Conservation (phyloP, 2,329 filamentous ascomycete genomes). For the Akanthomyces uredinophilus region DNA sequence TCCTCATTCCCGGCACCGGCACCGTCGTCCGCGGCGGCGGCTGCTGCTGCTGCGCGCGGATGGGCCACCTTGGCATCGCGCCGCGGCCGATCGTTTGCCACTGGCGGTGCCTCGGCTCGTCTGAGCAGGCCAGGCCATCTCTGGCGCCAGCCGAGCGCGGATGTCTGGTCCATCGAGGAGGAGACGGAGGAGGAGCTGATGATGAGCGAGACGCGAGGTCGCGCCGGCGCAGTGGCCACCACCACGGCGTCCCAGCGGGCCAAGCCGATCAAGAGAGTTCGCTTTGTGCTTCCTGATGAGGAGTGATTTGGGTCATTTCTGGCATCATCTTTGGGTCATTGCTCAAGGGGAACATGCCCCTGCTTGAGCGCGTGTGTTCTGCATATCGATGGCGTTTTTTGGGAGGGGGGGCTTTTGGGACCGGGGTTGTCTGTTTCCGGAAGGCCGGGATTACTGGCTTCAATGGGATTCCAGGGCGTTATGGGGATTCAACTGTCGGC, state of each 20-base stretch:
- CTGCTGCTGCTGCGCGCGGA: conserved; percentile 26
- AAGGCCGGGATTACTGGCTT: conserved; percentile 1
- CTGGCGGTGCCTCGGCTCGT: conserved; percentile 21
- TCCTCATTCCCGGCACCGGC: conserved; percentile 27
- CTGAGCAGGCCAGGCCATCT: conserved; percentile 35
- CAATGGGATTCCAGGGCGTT: conserved; percentile 1
- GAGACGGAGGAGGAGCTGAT: conserved; percentile 50
- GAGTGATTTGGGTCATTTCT: conserved; percentile 20
- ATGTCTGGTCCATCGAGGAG: conserved; percentile 57
- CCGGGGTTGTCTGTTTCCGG: background rate
- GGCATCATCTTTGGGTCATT: background rate
- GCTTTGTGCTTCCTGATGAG: conserved; percentile 46
- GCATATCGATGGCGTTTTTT: conserved; percentile 3
- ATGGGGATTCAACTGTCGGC: background rate
- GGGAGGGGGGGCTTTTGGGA: background rate
- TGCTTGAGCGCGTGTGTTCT: background rate
- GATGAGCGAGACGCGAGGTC: conserved; percentile 38
- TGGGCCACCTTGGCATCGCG: conserved; percentile 14
- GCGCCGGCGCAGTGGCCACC: conserved; percentile 20
- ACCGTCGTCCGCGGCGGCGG: conserved; percentile 26
- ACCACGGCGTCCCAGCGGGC: conserved; percentile 23
- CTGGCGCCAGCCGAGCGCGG: conserved; percentile 54
- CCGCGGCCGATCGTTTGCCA: conserved; percentile 18
- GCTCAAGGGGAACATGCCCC: background rate
- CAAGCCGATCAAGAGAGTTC: conserved; percentile 52